Conservation (phyloP, 2,329 filamentous ascomycete genomes). For the Pseudogymnoascus sp. region DNA sequence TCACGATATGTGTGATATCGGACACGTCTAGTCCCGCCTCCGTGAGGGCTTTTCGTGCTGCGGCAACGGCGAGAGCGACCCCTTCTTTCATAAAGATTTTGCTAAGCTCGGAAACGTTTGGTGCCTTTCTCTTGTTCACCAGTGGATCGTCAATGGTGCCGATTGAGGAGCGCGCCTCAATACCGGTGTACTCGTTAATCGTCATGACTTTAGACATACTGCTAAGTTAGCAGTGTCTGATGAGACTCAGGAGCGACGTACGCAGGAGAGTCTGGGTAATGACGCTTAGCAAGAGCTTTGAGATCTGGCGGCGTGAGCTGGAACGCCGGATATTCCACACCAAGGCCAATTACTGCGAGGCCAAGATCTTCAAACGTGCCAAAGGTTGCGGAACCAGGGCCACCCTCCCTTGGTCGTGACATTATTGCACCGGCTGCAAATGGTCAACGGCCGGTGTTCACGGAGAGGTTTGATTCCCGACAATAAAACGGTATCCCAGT, state of each 20-base stretch:
- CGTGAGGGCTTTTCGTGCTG: constrained; percentile 45
- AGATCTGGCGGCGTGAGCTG: constrained; percentile 42
- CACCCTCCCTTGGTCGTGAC: neutral
- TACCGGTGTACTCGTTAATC: constrained; percentile 58
- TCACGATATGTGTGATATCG: constrained; percentile 58
- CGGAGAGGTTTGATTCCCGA: neutral
- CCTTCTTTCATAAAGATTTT: constrained; percentile 47
- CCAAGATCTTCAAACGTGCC: constrained; percentile 39
- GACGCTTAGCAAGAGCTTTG: constrained; percentile 44
- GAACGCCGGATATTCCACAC: constrained; percentile 52
- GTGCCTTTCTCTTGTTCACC: constrained; percentile 47
- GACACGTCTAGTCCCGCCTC: constrained; percentile 43
- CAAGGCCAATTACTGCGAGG: constrained; percentile 53
- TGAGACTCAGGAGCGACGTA: constrained; percentile 31
- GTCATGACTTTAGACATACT: constrained; percentile 56
- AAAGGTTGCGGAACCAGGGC: neutral
- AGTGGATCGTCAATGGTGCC: constrained; percentile 52
- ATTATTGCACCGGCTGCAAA: neutral
- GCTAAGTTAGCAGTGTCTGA: constrained; percentile 9
- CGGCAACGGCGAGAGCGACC: constrained; percentile 47
- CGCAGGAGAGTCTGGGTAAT: constrained; percentile 53
- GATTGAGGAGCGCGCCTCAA: constrained; percentile 54
- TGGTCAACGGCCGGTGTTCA: neutral
- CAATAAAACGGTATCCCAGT: neutral
- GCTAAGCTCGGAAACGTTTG: constrained; percentile 49